These are phyloP conservation scores for Didymella glomerata DNA, from an alignment of 2,329 filamentous ascomycete species.

Conservation along the genomic window DNA sequence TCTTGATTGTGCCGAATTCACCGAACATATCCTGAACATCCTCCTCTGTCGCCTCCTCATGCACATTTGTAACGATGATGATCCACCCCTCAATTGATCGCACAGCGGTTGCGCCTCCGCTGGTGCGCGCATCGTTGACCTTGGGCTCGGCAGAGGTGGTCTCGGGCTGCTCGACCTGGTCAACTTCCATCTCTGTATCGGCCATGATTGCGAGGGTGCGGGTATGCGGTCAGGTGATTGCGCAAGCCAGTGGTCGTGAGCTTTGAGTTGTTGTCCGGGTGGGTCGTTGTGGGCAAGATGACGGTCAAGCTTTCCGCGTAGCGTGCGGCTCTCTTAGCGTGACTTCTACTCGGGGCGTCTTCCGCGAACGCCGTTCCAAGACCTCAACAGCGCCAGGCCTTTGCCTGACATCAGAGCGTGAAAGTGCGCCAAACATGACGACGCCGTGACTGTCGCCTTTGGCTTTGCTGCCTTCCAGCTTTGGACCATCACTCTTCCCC, in stretches of 20 bases:
- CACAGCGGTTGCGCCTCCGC: slow-evolving; percentile 78
- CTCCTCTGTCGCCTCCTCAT: slow-evolving; percentile 87
- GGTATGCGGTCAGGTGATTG: slow-evolving; percentile 12
- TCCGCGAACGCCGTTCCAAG: slow-evolving; percentile 6
- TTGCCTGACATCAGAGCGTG: slow-evolving; percentile 9
- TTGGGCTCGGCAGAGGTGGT: slow-evolving; percentile 56
- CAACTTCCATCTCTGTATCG: slow-evolving; percentile 58
- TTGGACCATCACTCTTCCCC: not conserved
- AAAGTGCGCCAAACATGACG: not conserved
- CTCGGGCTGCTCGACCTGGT: slow-evolving; percentile 47
- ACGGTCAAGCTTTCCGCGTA: slow-evolving; percentile 22
- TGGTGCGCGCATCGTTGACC: slow-evolving; percentile 73
- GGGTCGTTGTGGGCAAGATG: slow-evolving; percentile 20
- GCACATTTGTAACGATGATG: slow-evolving; percentile 83
- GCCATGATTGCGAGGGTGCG: slow-evolving; percentile 47
- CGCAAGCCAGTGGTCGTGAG: slow-evolving; percentile 12
- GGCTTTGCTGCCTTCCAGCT: not conserved
- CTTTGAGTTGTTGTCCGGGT: slow-evolving; percentile 8
- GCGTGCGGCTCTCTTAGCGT: slow-evolving; percentile 14
- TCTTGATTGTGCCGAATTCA: slow-evolving; percentile 87
- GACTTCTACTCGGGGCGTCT: not conserved
- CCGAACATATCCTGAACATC: slow-evolving; percentile 82
- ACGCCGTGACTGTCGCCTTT: not conserved
- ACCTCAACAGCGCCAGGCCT: slow-evolving; percentile 3
- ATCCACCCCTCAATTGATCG: slow-evolving; percentile 92